Percentiles rank a stretch among this genome's conserved stretches.
Conservation (phyloP, 2,329 filamentous ascomycete genomes). For the Aspergillus spinulosporus region DNA sequence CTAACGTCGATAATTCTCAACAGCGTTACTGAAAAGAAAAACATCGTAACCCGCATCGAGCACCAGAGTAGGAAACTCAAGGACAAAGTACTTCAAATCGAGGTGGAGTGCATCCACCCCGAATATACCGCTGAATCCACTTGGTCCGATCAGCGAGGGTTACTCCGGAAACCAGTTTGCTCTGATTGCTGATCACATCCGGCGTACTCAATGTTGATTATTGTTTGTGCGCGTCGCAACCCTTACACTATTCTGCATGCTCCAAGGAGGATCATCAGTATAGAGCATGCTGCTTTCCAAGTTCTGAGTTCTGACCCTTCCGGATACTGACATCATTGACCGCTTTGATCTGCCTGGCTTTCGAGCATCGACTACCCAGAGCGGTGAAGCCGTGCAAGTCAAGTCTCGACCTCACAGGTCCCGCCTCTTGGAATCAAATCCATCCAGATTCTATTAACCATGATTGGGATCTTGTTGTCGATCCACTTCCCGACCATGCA, state of each 20-base stretch:
- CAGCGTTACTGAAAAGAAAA: no score
- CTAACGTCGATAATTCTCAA: not conserved
- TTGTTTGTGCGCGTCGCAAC: not conserved
- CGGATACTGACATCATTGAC: constrained; percentile 11
- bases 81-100: not conserved
- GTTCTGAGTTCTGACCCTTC: not conserved
- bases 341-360: constrained; percentile 13
- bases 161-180: constrained; percentile 22
- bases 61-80: no score
- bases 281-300: not conserved
- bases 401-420: constrained; percentile 16
- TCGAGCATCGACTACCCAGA: not conserved
- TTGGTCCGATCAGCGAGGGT: constrained; percentile 18
- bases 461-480: constrained; percentile 17
- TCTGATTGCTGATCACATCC: not conserved
- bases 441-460: constrained; percentile 3
- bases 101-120: not conserved
- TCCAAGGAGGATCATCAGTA: constrained; percentile 8
- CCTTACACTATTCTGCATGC: constrained; percentile 1
- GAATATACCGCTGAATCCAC: constrained; percentile 4
- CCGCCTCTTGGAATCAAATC: constrained; percentile 20
- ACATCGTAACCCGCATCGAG: no score
- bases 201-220: not conserved
- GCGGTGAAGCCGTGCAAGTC: constrained; percentile 10
- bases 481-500: constrained; percentile 40